Percentiles rank a stretch among this genome's conserved stretches.
Conservation (phyloP, 257 asterid species). For the Fraxinus cuspidata region DNA sequence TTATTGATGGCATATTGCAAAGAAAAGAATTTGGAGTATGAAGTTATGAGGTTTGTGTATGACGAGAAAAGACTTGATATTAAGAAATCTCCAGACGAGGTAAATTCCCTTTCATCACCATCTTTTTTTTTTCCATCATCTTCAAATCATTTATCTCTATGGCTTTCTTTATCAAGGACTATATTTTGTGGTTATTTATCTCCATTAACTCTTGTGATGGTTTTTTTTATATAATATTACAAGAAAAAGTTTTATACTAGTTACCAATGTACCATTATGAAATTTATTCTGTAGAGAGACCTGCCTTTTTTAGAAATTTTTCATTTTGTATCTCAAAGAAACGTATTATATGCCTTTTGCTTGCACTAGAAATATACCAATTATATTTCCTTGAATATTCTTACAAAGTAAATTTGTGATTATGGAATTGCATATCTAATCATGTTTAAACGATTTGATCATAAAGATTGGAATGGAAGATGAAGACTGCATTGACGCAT, state of each 20-base stretch:
- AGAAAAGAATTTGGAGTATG: not conserved
- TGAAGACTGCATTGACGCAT: constrained; percentile 21
- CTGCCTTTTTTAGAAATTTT: not conserved
- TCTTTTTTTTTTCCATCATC: not conserved
- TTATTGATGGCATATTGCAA: constrained; percentile 2
- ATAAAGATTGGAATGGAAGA: constrained; percentile 23
- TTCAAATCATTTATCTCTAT: not conserved
- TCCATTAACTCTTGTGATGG: not conserved
- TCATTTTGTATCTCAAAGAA: too few species aligned
- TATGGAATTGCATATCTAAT: not conserved
- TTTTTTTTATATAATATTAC: too few species aligned
- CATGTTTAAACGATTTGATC: not conserved
- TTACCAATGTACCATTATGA: not conserved
- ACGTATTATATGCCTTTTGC: not conserved
- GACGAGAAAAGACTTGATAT: not conserved
- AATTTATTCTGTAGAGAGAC: too few species aligned
- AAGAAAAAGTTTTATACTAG: not conserved
- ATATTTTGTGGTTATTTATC: not conserved
- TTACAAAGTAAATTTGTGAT: not conserved
- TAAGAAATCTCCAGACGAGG: constrained; percentile 14
- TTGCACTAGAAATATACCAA: not conserved
- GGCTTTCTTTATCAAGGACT: not conserved
- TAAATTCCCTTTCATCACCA: not conserved
- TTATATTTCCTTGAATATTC: not conserved
- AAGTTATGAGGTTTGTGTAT: not conserved